Base-by-base conservation (phyloP, 2,329 filamentous ascomycete species). In the Emmonsiellopsis sp. region DNA sequence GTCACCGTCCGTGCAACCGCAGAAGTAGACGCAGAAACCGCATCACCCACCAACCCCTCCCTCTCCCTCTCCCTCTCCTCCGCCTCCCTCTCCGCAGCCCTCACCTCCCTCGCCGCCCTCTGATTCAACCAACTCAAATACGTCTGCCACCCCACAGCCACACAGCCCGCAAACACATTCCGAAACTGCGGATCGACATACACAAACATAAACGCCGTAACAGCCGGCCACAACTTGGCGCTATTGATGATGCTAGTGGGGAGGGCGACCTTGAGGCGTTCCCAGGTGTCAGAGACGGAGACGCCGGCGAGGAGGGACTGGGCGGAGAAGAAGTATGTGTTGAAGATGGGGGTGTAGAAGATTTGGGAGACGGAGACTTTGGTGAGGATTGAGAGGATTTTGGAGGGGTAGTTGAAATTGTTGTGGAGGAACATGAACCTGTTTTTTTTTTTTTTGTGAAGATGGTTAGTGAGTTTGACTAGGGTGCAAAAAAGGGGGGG, bases 111-210 rank as follows among this genome's bases (percentile, higher is more conserved):
- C 67, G 89, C 88, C 1, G 87, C 88, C 57, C 75, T 74, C 62
- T 85, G 79, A 63, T 95, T 95, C 63, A 95, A 69, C 68, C 83
- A 87, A 60, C 84, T 88, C 61, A 96, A 65, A 75, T 95, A 96
- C 0, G 88, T 90, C 78, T 95, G 91, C 91, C 91, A 96, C 0
- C 87, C 87, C 50, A 95, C 85, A 1, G 88, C 88, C 58, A 95
- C 79, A 6, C 86, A 72, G 1, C 87, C 88, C 0, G 86, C 82
- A 61, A 95, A 93, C 13, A 95, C 78, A 61, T 83, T 87, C 49
- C 91, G 77, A 69, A 88, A 92, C 64, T 92, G 83, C 47, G 89
- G 75, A 31, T 84, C 82, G 4, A 96, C 74, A 63, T 88, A 93
- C n/a, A 86, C 83, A 64, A 96, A 94, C 68, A 79, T 91, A 65